These are phyloP conservation scores for Pythium scleroteichum DNA, from an alignment of 352 stramenopile species.

Conservation along the genomic window DNA sequence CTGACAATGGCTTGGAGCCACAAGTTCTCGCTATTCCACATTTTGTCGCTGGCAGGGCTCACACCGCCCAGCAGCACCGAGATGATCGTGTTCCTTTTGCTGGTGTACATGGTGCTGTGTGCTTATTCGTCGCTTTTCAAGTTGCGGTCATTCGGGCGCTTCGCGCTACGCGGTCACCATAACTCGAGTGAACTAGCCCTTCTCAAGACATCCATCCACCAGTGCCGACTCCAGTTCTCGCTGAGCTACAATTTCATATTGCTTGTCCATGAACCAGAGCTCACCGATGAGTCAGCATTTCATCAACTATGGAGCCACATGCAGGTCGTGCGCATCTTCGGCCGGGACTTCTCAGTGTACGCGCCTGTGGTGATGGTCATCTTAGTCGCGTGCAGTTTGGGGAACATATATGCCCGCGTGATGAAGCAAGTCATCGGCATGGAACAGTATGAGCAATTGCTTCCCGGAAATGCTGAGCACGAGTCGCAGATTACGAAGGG, in stretches of 20 bases:
- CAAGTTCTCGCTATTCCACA: conserved; percentile 28
- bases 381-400: conserved; percentile 46
- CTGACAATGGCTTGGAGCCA: conserved; percentile 48
- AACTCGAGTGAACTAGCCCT: conserved; percentile 64
- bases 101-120: conserved; percentile 63
- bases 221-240: conserved; percentile 71
- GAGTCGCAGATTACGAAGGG: conserved; percentile 44
- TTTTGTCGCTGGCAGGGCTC: conserved; percentile 29
- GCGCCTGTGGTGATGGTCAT: conserved; percentile 56
- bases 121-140: conserved; percentile 63
- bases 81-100: conserved; percentile 40
- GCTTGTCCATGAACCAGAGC: conserved; percentile 39
- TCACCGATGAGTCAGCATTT: conserved; percentile 55
- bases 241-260: conserved; percentile 70
- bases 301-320: conserved; percentile 55
- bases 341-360: conserved; percentile 55
- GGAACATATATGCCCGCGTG: conserved; percentile 52
- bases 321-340: conserved; percentile 57
- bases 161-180: conserved; percentile 45
- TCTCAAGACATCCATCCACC: conserved; percentile 60
- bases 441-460: conserved; percentile 69
- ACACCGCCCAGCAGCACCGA: conserved; percentile 29
- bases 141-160: conserved; percentile 53
- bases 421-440: conserved; percentile 53
- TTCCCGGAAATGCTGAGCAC: conserved; percentile 38